Evolutionary conservation across 2,329 filamentous ascomycete species (phyloP), one percentile per base, ranked within the genome.

Genomic region (Aureobasidium sp.): DNA sequence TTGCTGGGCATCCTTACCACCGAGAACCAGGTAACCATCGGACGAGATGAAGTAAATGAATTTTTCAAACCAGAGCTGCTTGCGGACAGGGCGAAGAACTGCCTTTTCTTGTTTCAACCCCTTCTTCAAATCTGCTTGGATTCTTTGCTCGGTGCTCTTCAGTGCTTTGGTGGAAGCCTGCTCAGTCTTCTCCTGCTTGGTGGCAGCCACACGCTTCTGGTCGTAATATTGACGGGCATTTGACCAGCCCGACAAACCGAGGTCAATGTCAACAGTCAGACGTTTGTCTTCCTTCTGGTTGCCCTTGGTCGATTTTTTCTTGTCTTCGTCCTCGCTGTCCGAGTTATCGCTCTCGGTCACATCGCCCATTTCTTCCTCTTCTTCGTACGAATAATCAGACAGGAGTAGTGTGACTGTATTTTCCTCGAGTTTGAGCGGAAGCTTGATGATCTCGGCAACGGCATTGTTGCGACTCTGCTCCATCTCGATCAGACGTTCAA

Each of bases 21-120:
- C 93, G 17, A 99, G 82, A 0, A 97, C 89, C 6, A 99, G 82
- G 72, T 97, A 97, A 5, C 93, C 92, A 70, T 99, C 94, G 0
- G 91, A 95, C 0, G 92, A 97, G 68, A 97, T 84, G 76, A 99
- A 99, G 82, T 91, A 97, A 31, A 87, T 80, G 69, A 96, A 99
- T 75, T 99, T 99, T 70, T 99, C 94, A 68, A 97, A 99, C 94
- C 94, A 99, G 69, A 92, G 84, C 67, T 87, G 88, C 70, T 87
- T 88, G 62, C 94, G 84, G 9, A 96, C 87, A 0, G 89, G 91
- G 49, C 92, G 86, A 11, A 97, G 77, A 1, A 95, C 79, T 22
- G 91, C 87, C 73, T 96, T 97, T 75, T 97, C 94, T 71, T 94
- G 88, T 76, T 96, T 96, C 62, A 97, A 75, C 0, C 87, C 88